Percentiles rank a stretch among this genome's conserved stretches.
Conservation (phyloP, 2,329 filamentous ascomycete species). For the Oidium heveae region DNA sequence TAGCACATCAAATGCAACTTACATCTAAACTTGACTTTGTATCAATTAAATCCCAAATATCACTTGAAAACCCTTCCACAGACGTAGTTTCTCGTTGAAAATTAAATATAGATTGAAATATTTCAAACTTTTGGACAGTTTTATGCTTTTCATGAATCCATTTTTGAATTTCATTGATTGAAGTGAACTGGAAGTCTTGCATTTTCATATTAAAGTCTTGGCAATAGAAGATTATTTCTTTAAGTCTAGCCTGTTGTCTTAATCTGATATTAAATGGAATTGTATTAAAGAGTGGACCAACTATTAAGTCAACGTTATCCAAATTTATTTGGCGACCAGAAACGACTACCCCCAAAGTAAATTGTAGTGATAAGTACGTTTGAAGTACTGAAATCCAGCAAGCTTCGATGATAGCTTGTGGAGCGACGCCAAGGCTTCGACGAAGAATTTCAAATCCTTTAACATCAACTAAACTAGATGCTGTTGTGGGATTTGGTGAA, state of each 20-base stretch:
- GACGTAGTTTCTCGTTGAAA: slow-evolving; percentile 31
- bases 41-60: slow-evolving; percentile 29
- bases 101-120: slow-evolving; percentile 34
- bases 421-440: slow-evolving; percentile 39
- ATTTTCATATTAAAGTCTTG: slow-evolving; percentile 45
- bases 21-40: slow-evolving; percentile 19
- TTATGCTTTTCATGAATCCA: slow-evolving; percentile 31
- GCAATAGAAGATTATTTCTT: slow-evolving; percentile 31
- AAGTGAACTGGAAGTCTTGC: slow-evolving; percentile 52
- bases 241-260: slow-evolving; percentile 25
- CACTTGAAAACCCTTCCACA: slow-evolving; percentile 10
- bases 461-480: slow-evolving; percentile 16
- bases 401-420: slow-evolving; percentile 57
- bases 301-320: slow-evolving; percentile 34
- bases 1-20: slow-evolving; percentile 4
- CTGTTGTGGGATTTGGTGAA: slow-evolving; percentile 7
- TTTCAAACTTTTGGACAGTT: slow-evolving; percentile 44
- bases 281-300: slow-evolving; percentile 80
- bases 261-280: slow-evolving; percentile 39
- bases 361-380: slow-evolving; percentile 19
- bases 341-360: slow-evolving; percentile 43
- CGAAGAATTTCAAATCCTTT: slow-evolving; percentile 25
- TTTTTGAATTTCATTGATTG: slow-evolving; percentile 56
- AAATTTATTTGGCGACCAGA: slow-evolving; percentile 55
- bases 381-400: slow-evolving; percentile 43